These are phyloP conservation scores for Sungouiella thailandica DNA, from an alignment of 805 yeast species.

Conservation along the genomic window DNA sequence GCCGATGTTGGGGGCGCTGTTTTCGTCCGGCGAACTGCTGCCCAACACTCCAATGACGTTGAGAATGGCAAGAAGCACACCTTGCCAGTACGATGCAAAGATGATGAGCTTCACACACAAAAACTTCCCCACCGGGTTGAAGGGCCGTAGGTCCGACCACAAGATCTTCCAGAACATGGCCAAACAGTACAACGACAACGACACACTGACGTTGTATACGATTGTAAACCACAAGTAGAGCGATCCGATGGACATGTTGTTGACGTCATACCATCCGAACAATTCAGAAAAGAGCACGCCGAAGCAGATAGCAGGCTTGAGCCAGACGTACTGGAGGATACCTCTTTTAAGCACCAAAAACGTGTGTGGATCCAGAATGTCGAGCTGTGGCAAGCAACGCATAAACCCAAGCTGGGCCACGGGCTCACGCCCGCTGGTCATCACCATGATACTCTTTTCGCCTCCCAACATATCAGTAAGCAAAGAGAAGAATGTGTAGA, in stretches of 20 bases:
- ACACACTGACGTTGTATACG: slow-evolving; percentile 73
- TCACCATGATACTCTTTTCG: slow-evolving; percentile 75
- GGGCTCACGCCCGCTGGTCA: slow-evolving; percentile 68
- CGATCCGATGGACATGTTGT: slow-evolving; percentile 43
- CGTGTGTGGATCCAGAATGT: slow-evolving; percentile 80
- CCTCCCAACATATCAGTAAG: slow-evolving; percentile 87
- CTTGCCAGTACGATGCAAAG: slow-evolving; percentile 99
- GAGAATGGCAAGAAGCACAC: slow-evolving; percentile 53
- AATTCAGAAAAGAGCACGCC: slow-evolving; percentile 45
- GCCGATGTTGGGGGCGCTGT: slow-evolving; percentile 38
- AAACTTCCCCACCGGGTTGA: slow-evolving; percentile 89
- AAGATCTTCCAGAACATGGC: slow-evolving; percentile 92
- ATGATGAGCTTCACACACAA: slow-evolving; percentile 89
- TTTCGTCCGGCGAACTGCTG: slow-evolving; percentile 18
- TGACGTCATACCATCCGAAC: slow-evolving; percentile 46
- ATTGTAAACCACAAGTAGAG: slow-evolving; percentile 62
- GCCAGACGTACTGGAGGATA: slow-evolving; percentile 90
- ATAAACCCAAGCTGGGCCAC: slow-evolving; percentile 58
- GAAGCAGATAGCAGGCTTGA: slow-evolving; percentile 77
- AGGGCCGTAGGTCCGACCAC: slow-evolving; percentile 68
- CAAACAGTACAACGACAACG: slow-evolving; percentile 74
- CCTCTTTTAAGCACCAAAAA: slow-evolving; percentile 77
- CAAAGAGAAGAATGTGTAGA: slow-evolving; percentile 85
- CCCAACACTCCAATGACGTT: slow-evolving; percentile 43
- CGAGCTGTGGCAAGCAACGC: slow-evolving; percentile 53